Evolutionary conservation across 306 rosid species (phyloP).

Genomic region (Malus sieversii): DNA sequence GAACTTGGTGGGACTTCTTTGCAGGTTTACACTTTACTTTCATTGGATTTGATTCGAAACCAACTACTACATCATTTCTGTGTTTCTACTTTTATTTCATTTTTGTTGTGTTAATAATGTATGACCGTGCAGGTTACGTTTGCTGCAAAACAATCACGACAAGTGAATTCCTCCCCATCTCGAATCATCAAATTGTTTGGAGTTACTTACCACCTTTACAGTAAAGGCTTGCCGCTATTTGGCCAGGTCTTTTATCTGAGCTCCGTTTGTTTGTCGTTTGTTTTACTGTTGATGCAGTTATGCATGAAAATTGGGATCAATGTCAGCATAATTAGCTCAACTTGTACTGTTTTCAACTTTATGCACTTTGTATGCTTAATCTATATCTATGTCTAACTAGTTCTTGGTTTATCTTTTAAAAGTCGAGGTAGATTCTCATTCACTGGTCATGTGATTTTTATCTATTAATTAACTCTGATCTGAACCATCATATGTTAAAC

Average conservation of each 20-base stretch:
- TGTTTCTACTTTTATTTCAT: too few species aligned
- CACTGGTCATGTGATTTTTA: not conserved
- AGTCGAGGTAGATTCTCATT: not conserved
- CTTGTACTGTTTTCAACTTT: not conserved
- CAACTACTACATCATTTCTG: not conserved
- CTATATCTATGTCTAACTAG: not conserved
- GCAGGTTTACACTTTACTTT: constrained; percentile 30
- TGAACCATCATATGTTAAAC: not conserved
- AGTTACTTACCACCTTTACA: constrained; percentile 33
- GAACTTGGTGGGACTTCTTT: constrained; percentile 53
- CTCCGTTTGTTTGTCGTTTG: not conserved
- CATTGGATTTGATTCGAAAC: constrained; percentile 5
- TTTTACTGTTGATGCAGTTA: not conserved
- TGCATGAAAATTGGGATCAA: too few species aligned
- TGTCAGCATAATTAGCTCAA: too few species aligned
- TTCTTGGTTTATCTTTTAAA: not conserved
- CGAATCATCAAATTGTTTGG: constrained; percentile 33
- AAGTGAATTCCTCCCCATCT: constrained; percentile 11
- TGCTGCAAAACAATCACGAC: constrained; percentile 20
- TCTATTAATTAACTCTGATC: not conserved
- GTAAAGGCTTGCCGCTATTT: constrained; percentile 28
- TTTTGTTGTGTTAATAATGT: not conserved
- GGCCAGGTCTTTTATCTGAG: constrained; percentile 33
- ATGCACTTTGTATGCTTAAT: not conserved
- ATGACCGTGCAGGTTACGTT: constrained; percentile 23